Evolutionary conservation across 495 filamentous ascomycete species (phyloP), one percentile per base, ranked within the genome.

Genomic region (Halenospora varia): DNA sequence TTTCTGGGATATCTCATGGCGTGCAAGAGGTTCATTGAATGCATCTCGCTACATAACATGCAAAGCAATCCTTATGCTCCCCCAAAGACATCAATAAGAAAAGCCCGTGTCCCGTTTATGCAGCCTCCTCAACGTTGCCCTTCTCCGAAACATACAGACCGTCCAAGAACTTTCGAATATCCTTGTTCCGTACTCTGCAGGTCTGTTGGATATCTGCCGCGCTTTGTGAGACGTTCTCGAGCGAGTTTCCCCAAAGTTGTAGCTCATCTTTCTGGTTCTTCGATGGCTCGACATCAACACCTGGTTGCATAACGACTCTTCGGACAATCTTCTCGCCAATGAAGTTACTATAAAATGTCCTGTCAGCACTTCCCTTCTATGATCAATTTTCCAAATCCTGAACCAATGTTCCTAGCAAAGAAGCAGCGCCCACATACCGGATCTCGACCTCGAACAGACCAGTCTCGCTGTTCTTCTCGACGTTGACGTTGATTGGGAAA

Each of bases 101-200:
- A 69, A 72, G 60, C 26, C 51, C 55, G 41, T n/a, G n/a, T 18
- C 29, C 54, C 66, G 50, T 73, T 71, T 70, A 74, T 65, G 62
- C 68, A 53, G 85, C 88, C 70, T 89, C 88, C 64, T 80, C 79
- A 66, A 98, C 88, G 85, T 98, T 95, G 75, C 87, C 85, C 81
- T 86, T 85, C 89, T 98, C 93, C 66, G 92, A 96, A 68, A 97
- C 94, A 81, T 97, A 98, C 75, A 98, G 80, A 85, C 94, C 94
- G 79, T 98, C 94, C 84, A 98, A 84, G 88, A 98, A 98, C 94
- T 97, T 97, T 79, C 95, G 92, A 82, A 98, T 97, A 96, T 98
- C 94, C 90, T 98, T 98, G 87, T 98, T 97, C 71, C 89, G 84
- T 75, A 97, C 94, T 78, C 88, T 82, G 88, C 94, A 98, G 77